Base-by-base conservation (phyloP, 2,329 filamentous ascomycete genomes). In the Alternaria solani region DNA sequence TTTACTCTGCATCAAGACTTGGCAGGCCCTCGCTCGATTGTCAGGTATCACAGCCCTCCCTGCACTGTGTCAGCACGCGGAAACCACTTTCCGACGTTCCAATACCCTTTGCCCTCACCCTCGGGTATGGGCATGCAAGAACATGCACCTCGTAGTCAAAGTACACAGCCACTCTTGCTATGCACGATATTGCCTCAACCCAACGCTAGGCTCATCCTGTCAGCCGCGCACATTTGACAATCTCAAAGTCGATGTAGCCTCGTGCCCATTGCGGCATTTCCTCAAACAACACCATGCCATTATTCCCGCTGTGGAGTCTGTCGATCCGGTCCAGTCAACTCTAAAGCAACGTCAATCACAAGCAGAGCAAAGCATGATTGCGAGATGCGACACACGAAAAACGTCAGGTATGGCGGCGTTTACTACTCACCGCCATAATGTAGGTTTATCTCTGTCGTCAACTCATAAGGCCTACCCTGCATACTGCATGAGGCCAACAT, bases 341-440 rank as follows among this genome's bases (percentile, higher is more conserved):
- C 63, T 65, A 67, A 67, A 67, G 54, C 56, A 57, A 67, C 63
- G 63, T 61, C 65, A 57, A 38, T 43, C 48, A 59, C 41, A 47
- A 26, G 25, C 39, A 63, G 30, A 44, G 43, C 49, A 34, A 60
- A 47, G 23, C 26, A 58, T 34, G 36, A 48, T 39, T 11, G 57
- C 51, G 36, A 51, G 23, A 47, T 59, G 23, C 48, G 48, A 32
- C 38, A 56, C 46, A n/a, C 14, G 8, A 18, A 41, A 46, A 25
- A 47, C n/a, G 55, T 41, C 32, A 28, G 34, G 14, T 47, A 26
- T 23, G 51, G 36, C 42, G 4, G 36, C 28, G 9, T 47, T 36
- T 47, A 20, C 46, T 44, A 18, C 36, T 62, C 55, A 59, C 59
- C 59, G 55, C 55, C 42, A 46, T 30, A 18, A 43, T 25, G 39